Conservation (phyloP, 2,329 filamentous ascomycete species). For the Aspergillus tamarii region DNA sequence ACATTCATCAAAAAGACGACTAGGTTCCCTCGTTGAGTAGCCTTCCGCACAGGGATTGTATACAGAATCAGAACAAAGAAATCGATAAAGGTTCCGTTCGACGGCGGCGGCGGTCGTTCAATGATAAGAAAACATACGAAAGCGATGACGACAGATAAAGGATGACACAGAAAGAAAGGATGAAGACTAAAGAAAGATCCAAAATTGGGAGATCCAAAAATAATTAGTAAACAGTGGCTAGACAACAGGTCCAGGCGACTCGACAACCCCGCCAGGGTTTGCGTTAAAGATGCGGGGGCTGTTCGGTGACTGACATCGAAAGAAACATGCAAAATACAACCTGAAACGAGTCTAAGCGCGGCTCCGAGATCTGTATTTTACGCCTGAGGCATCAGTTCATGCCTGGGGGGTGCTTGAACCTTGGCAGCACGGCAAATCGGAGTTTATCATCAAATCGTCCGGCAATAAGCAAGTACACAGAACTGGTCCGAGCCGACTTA, state of each 20-base stretch:
- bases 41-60: neutral
- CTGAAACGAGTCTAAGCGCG: neutral
- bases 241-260: neutral
- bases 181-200: no score
- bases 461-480: neutral
- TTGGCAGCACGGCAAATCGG: conserved; percentile 13
- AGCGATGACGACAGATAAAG: neutral
- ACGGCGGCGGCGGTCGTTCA: neutral
- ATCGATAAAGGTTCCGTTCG: neutral
- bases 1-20: neutral
- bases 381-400: neutral
- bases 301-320: conserved; percentile 1
- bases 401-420: conserved; percentile 9
- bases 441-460: conserved; percentile 4
- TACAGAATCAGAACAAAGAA: neutral
- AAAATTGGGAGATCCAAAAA: neutral
- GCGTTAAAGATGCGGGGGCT: neutral
- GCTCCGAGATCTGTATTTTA: neutral
- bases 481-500: neutral
- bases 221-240: conserved; percentile 3
- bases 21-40: neutral
- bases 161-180: neutral
- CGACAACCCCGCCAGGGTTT: conserved; percentile 2
- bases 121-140: neutral
- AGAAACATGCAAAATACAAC: neutral